phyloP scores from a whole-genome alignment of 345 rosid species.

The Acer saccharum region DNA sequence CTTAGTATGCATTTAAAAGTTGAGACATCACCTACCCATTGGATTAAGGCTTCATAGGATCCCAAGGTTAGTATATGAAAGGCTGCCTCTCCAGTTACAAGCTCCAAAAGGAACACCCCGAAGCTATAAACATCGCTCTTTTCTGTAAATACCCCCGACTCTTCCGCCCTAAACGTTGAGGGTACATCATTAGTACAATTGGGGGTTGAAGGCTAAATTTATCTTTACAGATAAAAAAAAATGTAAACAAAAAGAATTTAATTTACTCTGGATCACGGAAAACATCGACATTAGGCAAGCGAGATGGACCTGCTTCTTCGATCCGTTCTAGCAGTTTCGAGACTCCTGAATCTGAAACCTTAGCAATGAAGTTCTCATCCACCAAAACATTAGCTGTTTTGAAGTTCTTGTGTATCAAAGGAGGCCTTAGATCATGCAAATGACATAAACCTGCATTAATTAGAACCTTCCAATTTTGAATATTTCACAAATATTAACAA shows the following conservation, averaged over 20 bases:
- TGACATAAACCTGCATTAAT: conserved; percentile 57
- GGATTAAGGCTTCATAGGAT: conserved; percentile 43
- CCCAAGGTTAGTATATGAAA: conserved; percentile 25
- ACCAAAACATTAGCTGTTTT: conserved; percentile 70
- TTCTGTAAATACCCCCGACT: conserved; percentile 40
- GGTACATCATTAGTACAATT: background rate
- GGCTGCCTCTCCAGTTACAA: conserved; percentile 53
- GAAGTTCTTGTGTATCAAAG: conserved; percentile 68
- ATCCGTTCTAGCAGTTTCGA: conserved; percentile 41
- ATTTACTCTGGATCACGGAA: conserved; percentile 69
- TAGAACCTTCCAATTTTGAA: conserved; percentile 4
- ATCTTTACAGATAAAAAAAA: conserved; percentile 8
- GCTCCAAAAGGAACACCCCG: conserved; percentile 72
- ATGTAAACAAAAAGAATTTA: conserved; percentile 16
- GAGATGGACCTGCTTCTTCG: conserved; percentile 58
- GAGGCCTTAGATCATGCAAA: conserved; percentile 59
- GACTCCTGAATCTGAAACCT: conserved; percentile 62
- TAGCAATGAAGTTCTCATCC: conserved; percentile 62
- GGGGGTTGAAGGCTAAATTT: background rate
- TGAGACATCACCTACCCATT: conserved; percentile 42
- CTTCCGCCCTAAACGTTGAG: conserved; percentile 37
- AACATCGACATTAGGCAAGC: conserved; percentile 30
- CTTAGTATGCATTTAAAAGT: background rate
- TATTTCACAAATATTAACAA: background rate
- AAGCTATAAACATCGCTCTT: conserved; percentile 64